Conservation (phyloP, 148 eudicot species). For the Chenopodium quinoa region DNA sequence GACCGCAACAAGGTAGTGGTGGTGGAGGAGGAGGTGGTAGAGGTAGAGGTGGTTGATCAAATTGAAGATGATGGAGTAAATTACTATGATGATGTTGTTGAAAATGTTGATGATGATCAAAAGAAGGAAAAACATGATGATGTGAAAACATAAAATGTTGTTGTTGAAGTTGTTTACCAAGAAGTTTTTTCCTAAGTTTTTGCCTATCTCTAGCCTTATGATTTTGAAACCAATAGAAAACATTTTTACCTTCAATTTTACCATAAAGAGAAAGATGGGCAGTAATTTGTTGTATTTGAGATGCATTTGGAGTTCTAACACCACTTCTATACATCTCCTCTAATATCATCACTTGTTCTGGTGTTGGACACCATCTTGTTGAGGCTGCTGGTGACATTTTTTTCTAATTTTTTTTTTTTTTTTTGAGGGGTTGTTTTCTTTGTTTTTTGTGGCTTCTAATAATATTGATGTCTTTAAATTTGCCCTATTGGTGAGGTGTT, state of each 20-base stretch:
- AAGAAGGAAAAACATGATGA: neutral
- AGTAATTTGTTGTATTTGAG: conserved; percentile 80
- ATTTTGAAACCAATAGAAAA: conserved; percentile 93
- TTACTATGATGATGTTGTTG: neutral
- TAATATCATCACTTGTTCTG: conserved; percentile 85
- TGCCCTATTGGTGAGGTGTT: neutral
- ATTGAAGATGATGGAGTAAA: conserved; percentile 14
- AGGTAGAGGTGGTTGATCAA: conserved; percentile 5
- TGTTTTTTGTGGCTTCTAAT: too few relatives aligned
- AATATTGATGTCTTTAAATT: too few relatives aligned
- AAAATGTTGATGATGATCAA: conserved; percentile 14
- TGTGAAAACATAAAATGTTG: conserved; percentile 10
- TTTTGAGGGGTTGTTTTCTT: neutral
- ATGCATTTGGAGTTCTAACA: conserved; percentile 64
- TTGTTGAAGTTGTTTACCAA: conserved; percentile 19
- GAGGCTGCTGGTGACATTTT: conserved; percentile 47
- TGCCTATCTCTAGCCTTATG: conserved; percentile 90
- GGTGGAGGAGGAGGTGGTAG: neutral
- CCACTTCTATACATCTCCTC: conserved; percentile 82
- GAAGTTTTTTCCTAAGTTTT: conserved; percentile 44
- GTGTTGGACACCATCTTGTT: conserved; percentile 88
- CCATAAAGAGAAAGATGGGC: conserved; percentile 74
- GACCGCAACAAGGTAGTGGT: conserved; percentile 9
- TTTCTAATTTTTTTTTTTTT: neutral
- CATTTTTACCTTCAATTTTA: conserved; percentile 81